Evolutionary conservation across 2,329 filamentous ascomycete species (phyloP), one percentile per base, ranked within the genome.

Genomic region (Nemania serpens): DNA sequence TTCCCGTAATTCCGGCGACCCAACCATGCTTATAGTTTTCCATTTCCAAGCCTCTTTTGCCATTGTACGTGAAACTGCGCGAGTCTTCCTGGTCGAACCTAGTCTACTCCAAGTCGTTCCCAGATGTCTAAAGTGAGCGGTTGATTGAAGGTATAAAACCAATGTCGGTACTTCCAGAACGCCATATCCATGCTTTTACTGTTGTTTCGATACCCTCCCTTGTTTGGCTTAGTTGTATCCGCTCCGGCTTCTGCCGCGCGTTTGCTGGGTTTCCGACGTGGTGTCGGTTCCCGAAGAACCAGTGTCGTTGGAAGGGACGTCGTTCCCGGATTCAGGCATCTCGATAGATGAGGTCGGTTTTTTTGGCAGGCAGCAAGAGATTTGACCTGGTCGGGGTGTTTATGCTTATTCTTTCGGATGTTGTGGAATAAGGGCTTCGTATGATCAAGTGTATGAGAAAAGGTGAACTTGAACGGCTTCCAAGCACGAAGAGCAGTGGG

Each of bases 281-380:
- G 50, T 57, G 41, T 60, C 64, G 13, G 57, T 18, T 47, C 61
- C 59, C 29, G 65, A 58, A n/a, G 65, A 64, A 20, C 65, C 63
- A 22, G 65, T 69, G 55, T 72, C 70, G 55, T 66, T 70, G 34
- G 70, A 55, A 49, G 68, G 64, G 22, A 56, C 62, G 56, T 71
- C 70, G 61, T 65, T 69, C 64, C 67, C 68, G n/a, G 69, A 57
- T 43, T 72, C 71, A 67, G 71, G 71, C 71, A 73, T 73, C 42
- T 67, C 70, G 61, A 49, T 20, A 13, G 18, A 11, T 25, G 37
- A 29, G 22, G 29, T 42, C 22, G 43, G 41, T 13, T 17, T 9
- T n/a, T 41, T 51, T n/a, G 22, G 22, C 6, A 48, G 42, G 25
- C 25, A 48, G 10, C 5, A 25, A 52, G 6, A 48, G 7, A 36